Percentiles rank a stretch among this genome's conserved stretches.
These are phyloP conservation scores for Cordyceps militaris DNA, from an alignment of 2,329 filamentous ascomycete species.

Conservation along the genomic window DNA sequence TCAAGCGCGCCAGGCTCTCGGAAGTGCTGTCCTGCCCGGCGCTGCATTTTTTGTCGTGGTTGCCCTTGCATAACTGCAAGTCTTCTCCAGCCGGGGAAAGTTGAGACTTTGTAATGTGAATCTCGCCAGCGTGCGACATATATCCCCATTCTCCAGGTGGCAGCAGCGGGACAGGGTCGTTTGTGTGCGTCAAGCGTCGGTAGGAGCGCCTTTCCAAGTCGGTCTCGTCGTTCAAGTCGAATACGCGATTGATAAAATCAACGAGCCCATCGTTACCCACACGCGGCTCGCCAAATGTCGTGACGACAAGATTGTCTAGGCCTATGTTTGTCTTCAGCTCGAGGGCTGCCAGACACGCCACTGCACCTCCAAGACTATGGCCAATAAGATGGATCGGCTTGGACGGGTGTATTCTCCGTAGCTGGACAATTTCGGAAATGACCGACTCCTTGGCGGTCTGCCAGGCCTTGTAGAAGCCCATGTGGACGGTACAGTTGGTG, in stretches of 20 bases:
- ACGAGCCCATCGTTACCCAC: slow-evolving; percentile 52
- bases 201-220: slow-evolving; percentile 40
- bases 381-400: slow-evolving; percentile 76
- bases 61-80: slow-evolving; percentile 63
- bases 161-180: slow-evolving; percentile 83
- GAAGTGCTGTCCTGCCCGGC: slow-evolving; percentile 45
- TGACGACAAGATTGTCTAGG: slow-evolving; percentile 67
- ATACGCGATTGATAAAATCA: slow-evolving; percentile 47
- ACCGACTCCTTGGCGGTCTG: slow-evolving; percentile 62
- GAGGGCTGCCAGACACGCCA: slow-evolving; percentile 78
- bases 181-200: slow-evolving; percentile 74
- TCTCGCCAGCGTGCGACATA: slow-evolving; percentile 74
- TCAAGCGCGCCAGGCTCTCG: slow-evolving; percentile 20
- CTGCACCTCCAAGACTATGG: slow-evolving; percentile 86
- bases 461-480: slow-evolving; percentile 85
- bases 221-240: slow-evolving; percentile 31
- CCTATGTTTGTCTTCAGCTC: slow-evolving; percentile 69
- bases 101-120: slow-evolving; percentile 68
- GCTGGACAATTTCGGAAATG: slow-evolving; percentile 55
- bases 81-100: slow-evolving; percentile 64
- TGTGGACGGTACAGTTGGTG: slow-evolving; percentile 84
- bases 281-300: slow-evolving; percentile 86
- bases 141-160: slow-evolving; percentile 88
- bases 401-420: slow-evolving; percentile 55
- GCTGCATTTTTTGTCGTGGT: slow-evolving; percentile 66